Conservation (phyloP, 2,329 filamentous ascomycete genomes). For the Elsinoe arachidis region DNA sequence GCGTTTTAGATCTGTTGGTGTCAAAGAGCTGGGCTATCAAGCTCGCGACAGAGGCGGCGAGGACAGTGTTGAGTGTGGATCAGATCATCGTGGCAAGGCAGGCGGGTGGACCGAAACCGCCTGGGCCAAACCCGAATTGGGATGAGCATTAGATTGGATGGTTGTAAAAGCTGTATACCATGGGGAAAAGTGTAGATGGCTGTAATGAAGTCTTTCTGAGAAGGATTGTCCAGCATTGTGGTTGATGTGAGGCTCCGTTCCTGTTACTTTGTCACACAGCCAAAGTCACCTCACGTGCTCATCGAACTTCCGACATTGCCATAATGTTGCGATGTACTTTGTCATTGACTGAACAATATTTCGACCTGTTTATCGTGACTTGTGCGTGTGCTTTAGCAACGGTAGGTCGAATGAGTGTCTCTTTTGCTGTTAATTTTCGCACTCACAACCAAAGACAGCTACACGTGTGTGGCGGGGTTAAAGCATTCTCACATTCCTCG, state of each 20-base stretch:
- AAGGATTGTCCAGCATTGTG: background rate
- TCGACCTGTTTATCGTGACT: too few relatives aligned
- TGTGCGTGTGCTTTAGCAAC: too few relatives aligned
- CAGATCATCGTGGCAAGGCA: slow-evolving; percentile 98
- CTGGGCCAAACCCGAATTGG: slow-evolving; percentile 79
- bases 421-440: too few relatives aligned
- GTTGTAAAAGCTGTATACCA: slow-evolving; percentile 14
- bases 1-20: slow-evolving; percentile 84
- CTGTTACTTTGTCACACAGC: too few relatives aligned
- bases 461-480: too few relatives aligned
- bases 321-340: too few relatives aligned
- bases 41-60: slow-evolving; percentile 85
- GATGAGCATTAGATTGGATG: slow-evolving; percentile 46
- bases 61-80: slow-evolving; percentile 91
- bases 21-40: slow-evolving; percentile 96
- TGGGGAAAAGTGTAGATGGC: background rate
- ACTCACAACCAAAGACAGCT: too few relatives aligned
- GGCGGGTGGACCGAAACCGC: slow-evolving; percentile 93
- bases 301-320: too few relatives aligned
- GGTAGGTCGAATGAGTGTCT: too few relatives aligned
- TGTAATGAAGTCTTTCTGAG: background rate
- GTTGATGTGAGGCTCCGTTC: background rate
- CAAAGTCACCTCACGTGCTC: too few relatives aligned
- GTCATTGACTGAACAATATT: too few relatives aligned
- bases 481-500: too few relatives aligned